Percentiles rank a stretch among this genome's conserved stretches.
Evolutionary conservation across 2,329 filamentous ascomycete species (phyloP).

Genomic region (Sclerotinia spermophila): DNA sequence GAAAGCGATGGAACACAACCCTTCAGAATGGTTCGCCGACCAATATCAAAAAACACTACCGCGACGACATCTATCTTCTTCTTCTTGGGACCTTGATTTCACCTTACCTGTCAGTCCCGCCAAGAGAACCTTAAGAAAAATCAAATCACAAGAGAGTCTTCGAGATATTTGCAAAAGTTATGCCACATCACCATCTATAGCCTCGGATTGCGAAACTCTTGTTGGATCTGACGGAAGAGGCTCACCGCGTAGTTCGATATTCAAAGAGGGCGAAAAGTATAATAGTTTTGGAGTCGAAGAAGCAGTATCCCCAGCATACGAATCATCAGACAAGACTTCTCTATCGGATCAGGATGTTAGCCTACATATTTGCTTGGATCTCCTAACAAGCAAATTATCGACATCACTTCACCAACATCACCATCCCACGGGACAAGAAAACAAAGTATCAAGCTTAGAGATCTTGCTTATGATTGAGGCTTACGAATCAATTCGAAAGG

Average conservation of each 20-base stretch:
- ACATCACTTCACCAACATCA: conserved; percentile 27
- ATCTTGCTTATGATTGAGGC: conserved; percentile 36
- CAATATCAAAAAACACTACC: conserved; percentile 29
- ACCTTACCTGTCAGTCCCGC: conserved; percentile 15
- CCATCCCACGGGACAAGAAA: conserved; percentile 20
- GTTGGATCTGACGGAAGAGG: conserved; percentile 21
- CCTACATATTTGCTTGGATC: conserved; percentile 32
- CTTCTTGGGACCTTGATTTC: conserved; percentile 6
- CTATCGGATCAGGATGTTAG: conserved; percentile 26
- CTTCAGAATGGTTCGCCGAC: conserved; percentile 27
- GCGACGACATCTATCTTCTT: conserved; percentile 16
- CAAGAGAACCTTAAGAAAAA: conserved; percentile 28
- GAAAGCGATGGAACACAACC: conserved; percentile 19
- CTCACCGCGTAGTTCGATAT: conserved; percentile 13
- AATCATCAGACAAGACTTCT: conserved; percentile 1
- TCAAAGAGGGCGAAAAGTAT: not conserved
- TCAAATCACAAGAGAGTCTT: conserved; percentile 34
- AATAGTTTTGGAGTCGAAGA: not conserved
- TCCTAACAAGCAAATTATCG: conserved; percentile 32
- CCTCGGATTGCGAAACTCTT: conserved; percentile 22
- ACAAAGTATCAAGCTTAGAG: conserved; percentile 31
- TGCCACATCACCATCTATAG: conserved; percentile 1
- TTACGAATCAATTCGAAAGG: conserved; percentile 32
- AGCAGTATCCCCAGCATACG: not conserved
- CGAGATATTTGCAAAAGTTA: conserved; percentile 28